Base-by-base conservation (phyloP, 805 yeast genomes). In the Nakazawaea molendinolei region DNA sequence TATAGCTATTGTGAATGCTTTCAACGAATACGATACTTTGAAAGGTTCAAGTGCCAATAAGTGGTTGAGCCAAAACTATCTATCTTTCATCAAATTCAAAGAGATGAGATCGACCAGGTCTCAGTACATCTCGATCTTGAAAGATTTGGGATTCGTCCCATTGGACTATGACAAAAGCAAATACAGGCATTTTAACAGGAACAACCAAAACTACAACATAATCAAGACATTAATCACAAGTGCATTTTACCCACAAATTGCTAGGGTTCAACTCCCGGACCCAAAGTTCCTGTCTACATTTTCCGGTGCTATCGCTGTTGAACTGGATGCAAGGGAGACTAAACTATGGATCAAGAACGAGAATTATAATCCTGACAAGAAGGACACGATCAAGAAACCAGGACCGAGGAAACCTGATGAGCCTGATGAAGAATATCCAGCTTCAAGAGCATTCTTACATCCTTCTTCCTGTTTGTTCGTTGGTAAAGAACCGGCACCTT, bases 301-400 rank as follows among this genome's bases (percentile, higher is more conserved):
- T 23, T 69, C 77, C 0, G 98, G 98, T 16, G 73, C 97, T 0
- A 69, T 90, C 29, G 89, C 84, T 36, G 67, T 76, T n/a, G 95
- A 89, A 48, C 84, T 87, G 0, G 96, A 89, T 50, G 83, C 89
- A 2, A 71, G 67, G 39, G 63, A 68, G 40, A 79, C 81, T 40
- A 81, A 79, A 51, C 74, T 77, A 34, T 87, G 87, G 83, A 69
- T 82, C 29, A 61, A 84, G 44, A 76, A 75, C 48, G 86, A 79
- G 34, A 69, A 65, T 34, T 76, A 66, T 41, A 52, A 40, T 18
- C 49, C 19, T 23, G 44, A 42, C 27, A 32, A 1, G 37, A 42
- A 0, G 21, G 30, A 7, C 18, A 25, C 15, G 25, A 32, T n/a
- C n/a, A n/a, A n/a, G n/a, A n/a, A n/a, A n/a, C n/a, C n/a, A n/a